Base-by-base conservation (phyloP, 108 stramenopile species). In the Skeletonema marinoi region DNA sequence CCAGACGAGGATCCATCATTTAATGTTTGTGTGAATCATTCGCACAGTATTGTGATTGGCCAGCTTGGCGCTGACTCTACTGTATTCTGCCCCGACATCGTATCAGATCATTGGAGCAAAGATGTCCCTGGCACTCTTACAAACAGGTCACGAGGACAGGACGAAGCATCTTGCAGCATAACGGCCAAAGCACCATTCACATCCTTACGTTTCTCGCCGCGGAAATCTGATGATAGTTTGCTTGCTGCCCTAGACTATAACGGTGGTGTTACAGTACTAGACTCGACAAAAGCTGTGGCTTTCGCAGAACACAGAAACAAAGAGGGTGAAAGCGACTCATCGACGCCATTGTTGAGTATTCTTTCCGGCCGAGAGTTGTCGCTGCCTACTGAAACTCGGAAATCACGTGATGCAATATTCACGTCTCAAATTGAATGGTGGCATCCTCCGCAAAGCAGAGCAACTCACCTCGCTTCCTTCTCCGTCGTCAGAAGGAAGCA, bases 171-270 rank as follows among this genome's bases (percentile, higher is more conserved):
- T 32, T 42, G 77, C 60, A 48, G 32, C 25, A 60, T 58, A 58
- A 58, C 74, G 5, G 68, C 58, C 32, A 30, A 69, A 60, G 63
- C 50, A 10, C 83, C 79, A 13, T 16, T 76, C 16, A 60, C 51
- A 6, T 71, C 76, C 17, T 71, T 83, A 19, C 73, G 82, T 48
- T 83, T 83, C 46, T 68, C 82, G 14, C 82, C 82, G 21, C 65
- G 65, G 32, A 31, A 61, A 21, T n/a, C 33, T 4, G 17, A 32
- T 4, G 41, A 10, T 42, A 67, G 66, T 44, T 63, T 85, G 13
- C 65, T 95, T 29, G 85, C 89, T 8, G 77, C 88, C 3, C 60
- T 95, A 78, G 94, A 95, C 80, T 89, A 73, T 70, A 89, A 95
- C 70, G 92, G 94, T 21, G 90, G 88, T 29, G 81, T 89, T 32